Evolutionary conservation across 257 asterid species (phyloP).

Genomic region (Solanum pimpinellifolium): DNA sequence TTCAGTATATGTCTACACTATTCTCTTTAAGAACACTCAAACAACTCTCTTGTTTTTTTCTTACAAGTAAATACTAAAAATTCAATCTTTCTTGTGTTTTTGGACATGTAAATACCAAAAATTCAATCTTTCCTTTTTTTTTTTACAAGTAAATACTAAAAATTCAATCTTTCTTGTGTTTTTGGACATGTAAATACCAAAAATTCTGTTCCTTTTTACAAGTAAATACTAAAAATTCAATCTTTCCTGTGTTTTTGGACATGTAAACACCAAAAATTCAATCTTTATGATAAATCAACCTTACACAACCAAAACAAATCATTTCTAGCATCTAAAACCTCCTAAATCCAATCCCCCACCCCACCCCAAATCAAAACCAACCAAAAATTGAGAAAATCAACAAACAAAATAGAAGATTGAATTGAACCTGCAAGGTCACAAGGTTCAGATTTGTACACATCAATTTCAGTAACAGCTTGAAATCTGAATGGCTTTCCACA

Average conservation of each 20-base stretch:
- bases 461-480: constrained; percentile 82
- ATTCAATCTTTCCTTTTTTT: background rate
- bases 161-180: background rate
- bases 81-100: background rate
- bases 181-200: background rate
- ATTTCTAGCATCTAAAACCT: background rate
- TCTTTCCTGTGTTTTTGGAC: background rate
- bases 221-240: background rate
- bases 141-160: background rate
- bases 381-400: background rate
- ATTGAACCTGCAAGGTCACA: constrained; percentile 75
- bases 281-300: background rate
- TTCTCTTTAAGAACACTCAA: background rate
- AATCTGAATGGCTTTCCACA: constrained; percentile 73
- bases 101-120: background rate
- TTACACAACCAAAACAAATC: background rate
- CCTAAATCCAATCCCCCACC: background rate
- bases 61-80: background rate
- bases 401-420: background rate
- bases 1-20: background rate
- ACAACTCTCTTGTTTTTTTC: background rate
- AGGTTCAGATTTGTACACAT: constrained; percentile 95
- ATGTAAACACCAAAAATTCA: background rate
- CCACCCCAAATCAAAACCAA: background rate
- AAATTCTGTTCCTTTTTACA: background rate